These are phyloP conservation scores for Neurospora sp. DNA, from an alignment of 2,329 filamentous ascomycete species.

Conservation along the genomic window DNA sequence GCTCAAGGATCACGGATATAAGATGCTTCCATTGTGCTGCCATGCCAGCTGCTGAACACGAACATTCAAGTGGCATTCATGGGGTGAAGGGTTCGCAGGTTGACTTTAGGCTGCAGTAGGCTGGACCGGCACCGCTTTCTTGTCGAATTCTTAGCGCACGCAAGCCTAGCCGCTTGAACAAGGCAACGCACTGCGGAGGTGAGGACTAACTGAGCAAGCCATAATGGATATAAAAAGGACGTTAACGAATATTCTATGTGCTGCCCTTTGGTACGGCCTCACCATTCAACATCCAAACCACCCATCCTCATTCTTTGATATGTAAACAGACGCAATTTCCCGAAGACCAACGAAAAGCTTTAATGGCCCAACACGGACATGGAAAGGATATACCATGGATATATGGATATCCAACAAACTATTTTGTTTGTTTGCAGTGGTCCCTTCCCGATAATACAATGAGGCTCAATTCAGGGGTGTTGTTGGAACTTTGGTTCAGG, in stretches of 20 bases:
- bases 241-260: not conserved
- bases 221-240: not conserved
- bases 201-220: not conserved
- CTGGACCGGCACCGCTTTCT: not conserved
- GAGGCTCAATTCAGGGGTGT: not conserved
- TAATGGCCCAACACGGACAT: not conserved
- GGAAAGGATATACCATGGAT: not conserved
- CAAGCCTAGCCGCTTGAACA: not conserved
- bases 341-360: not conserved
- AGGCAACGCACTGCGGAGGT: not conserved
- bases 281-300: not conserved
- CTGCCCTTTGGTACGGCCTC: not conserved
- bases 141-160: not conserved
- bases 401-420: not conserved
- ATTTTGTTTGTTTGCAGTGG: not conserved
- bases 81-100: not conserved
- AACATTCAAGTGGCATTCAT: not conserved
- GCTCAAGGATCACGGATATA: not conserved
- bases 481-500: not conserved
- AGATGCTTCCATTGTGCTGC: not conserved
- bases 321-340: not conserved
- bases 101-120: not conserved
- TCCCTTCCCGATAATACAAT: not conserved
- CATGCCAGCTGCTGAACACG: not conserved
- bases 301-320: not conserved